These are phyloP conservation scores for Pythium aristosporum DNA, from an alignment of 352 stramenopile species.

Conservation along the genomic window DNA sequence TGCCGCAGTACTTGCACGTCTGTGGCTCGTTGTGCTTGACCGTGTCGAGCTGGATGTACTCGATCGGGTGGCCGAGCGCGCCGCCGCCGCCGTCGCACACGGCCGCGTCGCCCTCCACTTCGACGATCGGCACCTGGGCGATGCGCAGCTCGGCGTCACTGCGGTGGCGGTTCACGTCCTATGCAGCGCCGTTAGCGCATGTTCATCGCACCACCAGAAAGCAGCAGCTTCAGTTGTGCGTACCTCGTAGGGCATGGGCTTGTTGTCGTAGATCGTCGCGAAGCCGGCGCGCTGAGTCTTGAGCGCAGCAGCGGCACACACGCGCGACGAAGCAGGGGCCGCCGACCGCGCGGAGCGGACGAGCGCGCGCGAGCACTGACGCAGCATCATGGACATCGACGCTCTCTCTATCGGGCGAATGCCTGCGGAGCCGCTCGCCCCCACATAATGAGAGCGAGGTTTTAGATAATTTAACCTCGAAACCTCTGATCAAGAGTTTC, in stretches of 20 bases:
- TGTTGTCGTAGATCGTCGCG: constrained; percentile 68
- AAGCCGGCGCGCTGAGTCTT: constrained; percentile 36
- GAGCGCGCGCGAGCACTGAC: constrained; percentile 39
- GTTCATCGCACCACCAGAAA: constrained; percentile 16
- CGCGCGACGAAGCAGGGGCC: constrained; percentile 14
- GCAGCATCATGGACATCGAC: constrained; percentile 37
- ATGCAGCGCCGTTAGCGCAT: background rate
- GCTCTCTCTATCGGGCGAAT: background rate
- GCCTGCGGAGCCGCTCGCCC: constrained; percentile 16
- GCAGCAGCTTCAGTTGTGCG: background rate
- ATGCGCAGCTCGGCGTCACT: constrained; percentile 91
- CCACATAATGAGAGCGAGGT: constrained; percentile 12
- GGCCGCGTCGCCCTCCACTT: constrained; percentile 90
- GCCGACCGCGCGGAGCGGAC: constrained; percentile 29
- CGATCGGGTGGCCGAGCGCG: constrained; percentile 95
- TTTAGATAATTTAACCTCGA: constrained; percentile 23
- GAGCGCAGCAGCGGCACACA: constrained; percentile 8
- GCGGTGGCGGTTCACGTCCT: constrained; percentile 83
- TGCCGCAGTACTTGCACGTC: constrained; percentile 93
- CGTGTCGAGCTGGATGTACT: constrained; percentile 94
- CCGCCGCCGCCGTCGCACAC: constrained; percentile 96
- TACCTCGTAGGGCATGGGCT: constrained; percentile 60
- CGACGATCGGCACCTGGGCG: constrained; percentile 85
- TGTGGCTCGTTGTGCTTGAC: constrained; percentile 65
- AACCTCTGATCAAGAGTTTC: constrained; percentile 7